Base-by-base conservation (phyloP, 805 yeast genomes). In the Ogataea trehaloabstinens region DNA sequence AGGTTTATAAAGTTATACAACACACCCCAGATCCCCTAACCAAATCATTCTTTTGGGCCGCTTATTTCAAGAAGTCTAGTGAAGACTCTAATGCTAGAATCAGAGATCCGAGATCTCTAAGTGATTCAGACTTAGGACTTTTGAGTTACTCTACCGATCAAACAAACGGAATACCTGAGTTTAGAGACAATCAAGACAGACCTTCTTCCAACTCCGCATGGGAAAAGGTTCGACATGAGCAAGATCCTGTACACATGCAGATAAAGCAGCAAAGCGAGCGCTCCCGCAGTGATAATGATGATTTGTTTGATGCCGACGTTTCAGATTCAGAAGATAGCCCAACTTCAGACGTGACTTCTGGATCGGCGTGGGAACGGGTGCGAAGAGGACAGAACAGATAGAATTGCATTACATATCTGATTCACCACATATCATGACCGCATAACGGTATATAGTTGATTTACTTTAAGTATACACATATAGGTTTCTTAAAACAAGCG, bases 51-150 rank as follows among this genome's bases (percentile, higher is more conserved):
- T 53, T 56, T 29, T 76, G 80, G 79, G 63, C 73, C 28, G 51
- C 68, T 18, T 82, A 82, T 55, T 82, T 74, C 55, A 62, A 67
- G 34, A 58, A 67, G 42, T 71, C 85, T 0, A 63, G 69, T 27
- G 66, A 66, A 13, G 74, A 81, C 48, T 78, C 82, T 0, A 68
- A 66, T 16, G 67, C 67, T 34, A 64, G 74, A 27, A 59, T 82
- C 47, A 73, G 73, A 38, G 82, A 82, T 51, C 89, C 89, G 5
- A 61, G 70, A 49, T 18, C 31, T 4, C 19, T 36, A 15, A 28
- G 34, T 24, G 42, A 36, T n/a, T 20, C 28, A 7, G 19, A 34
- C 21, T 33, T 29, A 10, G 24, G 33, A 5, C 20, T 34, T 7
- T 16, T 35, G 35, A 21, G 28, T 40, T 0, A 36, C 33, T 30